Evolutionary conservation across 495 filamentous ascomycete species (phyloP), one percentile per base, ranked within the genome.

Genomic region (Emericellopsis terricola): DNA sequence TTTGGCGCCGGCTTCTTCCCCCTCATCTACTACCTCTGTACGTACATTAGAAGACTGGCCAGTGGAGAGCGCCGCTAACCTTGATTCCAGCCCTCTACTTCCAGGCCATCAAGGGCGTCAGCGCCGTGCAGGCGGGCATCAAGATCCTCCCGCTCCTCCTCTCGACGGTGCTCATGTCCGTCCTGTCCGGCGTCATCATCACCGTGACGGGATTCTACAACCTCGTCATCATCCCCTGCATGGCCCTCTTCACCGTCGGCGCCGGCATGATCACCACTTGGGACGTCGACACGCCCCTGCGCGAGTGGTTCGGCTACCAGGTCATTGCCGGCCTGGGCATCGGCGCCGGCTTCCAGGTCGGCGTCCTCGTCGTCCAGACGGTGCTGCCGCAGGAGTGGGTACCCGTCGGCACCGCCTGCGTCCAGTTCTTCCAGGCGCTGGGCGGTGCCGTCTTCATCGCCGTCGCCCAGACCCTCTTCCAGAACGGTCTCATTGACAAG

Each of bases 101-200:
- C 63, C 86, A 94, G 46, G 79, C 80, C 14, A 73, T 93, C 57
- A 75, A 85, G 44, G 69, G 66, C 29, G 71, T 68, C 19, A 61
- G 61, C 0, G 78, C 85, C 14, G 69, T 75, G 11, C 56, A 73
- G 30, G 84, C 81, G 2, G 86, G 85, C 20, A 76, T 92, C 47
- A 71, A 73, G 48, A 78, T 76, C 14, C 57, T 93, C 4, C 85
- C 86, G 0, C 60, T 81, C 40, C 67, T 93, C 19, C 65, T 87
- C 17, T 52, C 59, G 7, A 62, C 76, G 2, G 73, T 81, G 27
- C 36, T 86, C 23, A 59, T 64, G 4, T 58, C 56, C 2, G 39
- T 68, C 15, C 31, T 48, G 4, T 43, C 52, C 18, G 66, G 65
- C 27, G 57, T 50, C 8, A 41, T 57, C 15, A 55, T 63, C 33